Percentiles rank a stretch among this genome's conserved stretches.
Evolutionary conservation across 2,329 filamentous ascomycete genomes (phyloP).

Genomic region (Penicillium sp.): DNA sequence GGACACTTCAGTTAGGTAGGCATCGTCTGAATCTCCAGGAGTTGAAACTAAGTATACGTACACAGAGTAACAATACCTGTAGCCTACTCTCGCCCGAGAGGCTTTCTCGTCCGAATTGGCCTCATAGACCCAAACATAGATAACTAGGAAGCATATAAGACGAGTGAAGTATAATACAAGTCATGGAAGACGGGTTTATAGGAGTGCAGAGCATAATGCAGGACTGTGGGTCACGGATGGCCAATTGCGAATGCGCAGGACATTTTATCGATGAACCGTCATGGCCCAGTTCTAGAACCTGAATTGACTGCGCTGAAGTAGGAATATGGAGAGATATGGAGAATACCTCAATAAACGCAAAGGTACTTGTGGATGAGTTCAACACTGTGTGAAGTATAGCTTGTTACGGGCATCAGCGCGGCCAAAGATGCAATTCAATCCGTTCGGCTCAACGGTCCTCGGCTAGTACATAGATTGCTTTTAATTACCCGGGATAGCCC

Average conservation of each 20-base stretch:
- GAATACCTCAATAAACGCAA: neutral
- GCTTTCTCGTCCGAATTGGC: slow-evolving; percentile 12
- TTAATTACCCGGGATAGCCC: neutral
- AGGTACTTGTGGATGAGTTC: neutral
- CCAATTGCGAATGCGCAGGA: neutral
- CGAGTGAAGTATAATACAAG: neutral
- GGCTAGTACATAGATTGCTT: neutral
- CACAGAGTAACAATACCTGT: slow-evolving; percentile 8
- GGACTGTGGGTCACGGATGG: neutral
- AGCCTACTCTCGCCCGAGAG: slow-evolving; percentile 11
- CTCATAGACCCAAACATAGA: neutral
- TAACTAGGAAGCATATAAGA: neutral
- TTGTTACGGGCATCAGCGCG: slow-evolving; percentile 1
- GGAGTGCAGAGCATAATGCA: neutral
- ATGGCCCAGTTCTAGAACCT: neutral
- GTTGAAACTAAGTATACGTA: neutral
- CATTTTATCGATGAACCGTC: neutral
- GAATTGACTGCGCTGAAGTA: neutral
- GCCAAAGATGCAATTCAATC: slow-evolving; percentile 4
- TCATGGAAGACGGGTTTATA: neutral
- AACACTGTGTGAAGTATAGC: neutral
- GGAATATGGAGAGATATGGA: neutral
- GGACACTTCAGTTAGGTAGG: too few species aligned
- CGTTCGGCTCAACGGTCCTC: neutral
- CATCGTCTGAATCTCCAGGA: too few species aligned